These are phyloP conservation scores for Daldinia bambusicola DNA, from an alignment of 495 filamentous ascomycete genomes.

Conservation along the genomic window DNA sequence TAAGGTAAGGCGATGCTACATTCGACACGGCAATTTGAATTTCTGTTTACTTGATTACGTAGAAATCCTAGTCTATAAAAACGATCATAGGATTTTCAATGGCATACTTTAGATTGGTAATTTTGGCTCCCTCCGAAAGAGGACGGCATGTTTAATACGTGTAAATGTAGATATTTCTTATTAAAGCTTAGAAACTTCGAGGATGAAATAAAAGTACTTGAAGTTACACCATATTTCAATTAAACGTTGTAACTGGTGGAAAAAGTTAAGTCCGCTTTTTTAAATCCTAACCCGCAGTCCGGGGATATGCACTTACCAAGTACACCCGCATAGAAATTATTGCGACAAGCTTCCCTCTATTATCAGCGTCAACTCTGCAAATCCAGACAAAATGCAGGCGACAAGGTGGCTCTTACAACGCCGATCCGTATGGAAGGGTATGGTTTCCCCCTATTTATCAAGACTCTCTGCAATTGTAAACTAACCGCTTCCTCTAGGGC, in stretches of 20 bases:
- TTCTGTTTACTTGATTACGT: neutral
- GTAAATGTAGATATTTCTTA: no score
- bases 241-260: neutral
- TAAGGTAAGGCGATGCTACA: neutral
- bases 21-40: neutral
- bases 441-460: neutral
- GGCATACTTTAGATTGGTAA: neutral
- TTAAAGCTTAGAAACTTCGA: no score
- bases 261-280: neutral
- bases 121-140: no score
- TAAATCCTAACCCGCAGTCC: neutral
- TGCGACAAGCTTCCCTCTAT: slow-evolving; percentile 28
- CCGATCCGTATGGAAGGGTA: slow-evolving; percentile 70
- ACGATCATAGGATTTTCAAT: neutral
- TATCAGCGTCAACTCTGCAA: slow-evolving; percentile 14
- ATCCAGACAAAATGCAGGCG: slow-evolving; percentile 60
- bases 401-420: slow-evolving; percentile 61
- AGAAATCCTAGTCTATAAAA: neutral
- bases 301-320: slow-evolving; percentile 14
- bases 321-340: slow-evolving; percentile 15
- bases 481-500: slow-evolving; percentile 58
- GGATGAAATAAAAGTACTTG: no score
- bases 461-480: neutral
- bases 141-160: no score
- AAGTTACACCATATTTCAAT: no score